Evolutionary conservation across 2,329 filamentous ascomycete species (phyloP), one percentile per base, ranked within the genome.

Genomic region (Ascochyta clinopodiicola): DNA sequence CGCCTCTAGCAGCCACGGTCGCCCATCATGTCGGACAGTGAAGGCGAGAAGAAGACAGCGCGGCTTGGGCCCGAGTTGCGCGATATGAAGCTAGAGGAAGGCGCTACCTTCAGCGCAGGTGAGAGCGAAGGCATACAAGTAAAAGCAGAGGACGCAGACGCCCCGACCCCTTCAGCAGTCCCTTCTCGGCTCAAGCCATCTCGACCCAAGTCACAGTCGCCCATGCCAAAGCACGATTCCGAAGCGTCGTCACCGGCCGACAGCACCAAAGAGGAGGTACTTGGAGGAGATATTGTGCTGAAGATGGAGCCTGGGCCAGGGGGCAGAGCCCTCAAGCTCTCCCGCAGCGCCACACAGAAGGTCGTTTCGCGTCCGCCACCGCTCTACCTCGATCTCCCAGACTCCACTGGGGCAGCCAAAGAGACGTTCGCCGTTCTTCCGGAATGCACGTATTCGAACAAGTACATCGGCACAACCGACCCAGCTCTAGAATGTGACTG

Each of bases 401-500:
- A 97, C 75, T 87, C 86, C 63, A 96, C 92, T 3, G 78, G 81
- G 32, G 90, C 95, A 66, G 90, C 95, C 4, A 88, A 85, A 64
- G 79, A 82, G 24, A 86, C 86, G 13, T 99, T 99, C 68, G 86
- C 91, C 63, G 81, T 94, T 46, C 92, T 99, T 61, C 80, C 88
- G 47, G 86, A 91, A 66, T 98, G 94, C 76, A 88, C 90, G 31
- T 99, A 99, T 77, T 92, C 91, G 49, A 92, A 92, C 63, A 97
- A 96, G 76, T 86, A 90, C 64, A 87, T 98, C 79, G 95, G 95
- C 47, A 89, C 89, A 62, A 96, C 95, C 24, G 94, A 97, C 70
- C 90, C 93, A 78, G 94, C 91, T 57, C 83, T 98, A 76, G 95
- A 97, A 77, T 99, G 95, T 78, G 95, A 99, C 75, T 99, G 95